Evolutionary conservation across 2,329 filamentous ascomycete genomes (phyloP).

Genomic region (Alternaria tenuissima): DNA sequence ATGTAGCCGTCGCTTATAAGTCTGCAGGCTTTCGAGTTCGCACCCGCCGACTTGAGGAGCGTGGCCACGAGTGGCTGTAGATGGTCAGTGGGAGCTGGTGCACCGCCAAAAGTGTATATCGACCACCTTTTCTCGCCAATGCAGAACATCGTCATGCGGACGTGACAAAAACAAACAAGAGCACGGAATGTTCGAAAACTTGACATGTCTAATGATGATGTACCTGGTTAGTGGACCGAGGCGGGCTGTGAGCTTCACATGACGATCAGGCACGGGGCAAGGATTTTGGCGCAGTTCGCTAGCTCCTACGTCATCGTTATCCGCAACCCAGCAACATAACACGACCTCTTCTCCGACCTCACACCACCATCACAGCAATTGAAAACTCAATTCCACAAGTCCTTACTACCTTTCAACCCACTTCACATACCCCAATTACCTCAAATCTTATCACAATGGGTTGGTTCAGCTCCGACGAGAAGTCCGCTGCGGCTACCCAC

Average conservation of each 20-base stretch:
- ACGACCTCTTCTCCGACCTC: not conserved
- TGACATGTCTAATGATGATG: not conserved
- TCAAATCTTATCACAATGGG: conserved; percentile 30
- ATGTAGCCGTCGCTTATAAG: no score
- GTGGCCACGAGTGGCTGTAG: no score
- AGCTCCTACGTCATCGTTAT: conserved; percentile 17
- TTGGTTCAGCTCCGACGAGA: conserved; percentile 36
- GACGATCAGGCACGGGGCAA: conserved; percentile 17
- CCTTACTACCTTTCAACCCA: not conserved
- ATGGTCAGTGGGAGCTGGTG: not conserved
- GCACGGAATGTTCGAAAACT: not conserved
- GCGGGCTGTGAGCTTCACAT: conserved; percentile 1
- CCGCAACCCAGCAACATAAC: conserved; percentile 14
- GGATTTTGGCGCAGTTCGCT: conserved; percentile 14
- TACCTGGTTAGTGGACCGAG: not conserved
- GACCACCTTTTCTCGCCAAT: not conserved
- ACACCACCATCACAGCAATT: conserved; percentile 5
- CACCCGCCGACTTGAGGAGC: no score
- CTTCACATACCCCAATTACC: not conserved
- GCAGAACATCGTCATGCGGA: not conserved
- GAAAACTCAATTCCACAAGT: not conserved
- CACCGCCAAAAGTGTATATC: not conserved
- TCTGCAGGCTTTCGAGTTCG: no score
- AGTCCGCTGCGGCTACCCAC: conserved; percentile 25
- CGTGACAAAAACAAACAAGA: not conserved